phyloP scores from a whole-genome alignment of 176 grass and related monocot genomes.

The Pontederia paniculata region DNA sequence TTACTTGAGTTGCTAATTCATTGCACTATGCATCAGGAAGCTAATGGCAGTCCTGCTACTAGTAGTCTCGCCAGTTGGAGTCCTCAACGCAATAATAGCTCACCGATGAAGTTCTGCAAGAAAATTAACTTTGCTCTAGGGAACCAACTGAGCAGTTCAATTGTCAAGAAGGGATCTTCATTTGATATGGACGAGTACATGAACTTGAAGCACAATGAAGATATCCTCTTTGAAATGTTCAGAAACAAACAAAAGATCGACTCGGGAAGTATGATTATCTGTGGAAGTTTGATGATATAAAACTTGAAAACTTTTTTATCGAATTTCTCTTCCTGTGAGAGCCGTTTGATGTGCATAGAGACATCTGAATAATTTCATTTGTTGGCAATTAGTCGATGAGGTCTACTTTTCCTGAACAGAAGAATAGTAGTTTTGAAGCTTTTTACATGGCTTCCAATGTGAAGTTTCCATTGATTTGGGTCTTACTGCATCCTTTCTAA shows the following conservation, averaged over 20 bases:
- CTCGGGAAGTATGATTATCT: constrained; percentile 51
- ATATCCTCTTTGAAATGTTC: constrained; percentile 50
- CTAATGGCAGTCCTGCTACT: constrained; percentile 18
- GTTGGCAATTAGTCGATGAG: too few species aligned
- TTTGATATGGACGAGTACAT: constrained; percentile 74
- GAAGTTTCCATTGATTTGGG: too few species aligned
- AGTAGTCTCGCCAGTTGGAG: constrained; percentile 84
- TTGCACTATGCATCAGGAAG: constrained; percentile 29
- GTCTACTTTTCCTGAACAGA: too few species aligned
- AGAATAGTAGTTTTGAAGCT: too few species aligned
- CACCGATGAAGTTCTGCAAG: constrained; percentile 18
- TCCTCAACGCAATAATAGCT: constrained; percentile 33
- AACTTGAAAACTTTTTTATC: too few species aligned
- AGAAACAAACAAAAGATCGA: constrained; percentile 48
- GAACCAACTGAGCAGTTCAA: constrained; percentile 18
- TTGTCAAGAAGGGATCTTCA: constrained; percentile 11
- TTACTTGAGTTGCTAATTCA: not conserved
- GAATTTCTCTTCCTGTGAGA: too few species aligned
- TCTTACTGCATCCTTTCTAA: too few species aligned
- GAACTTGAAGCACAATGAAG: constrained; percentile 39
- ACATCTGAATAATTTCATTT: too few species aligned
- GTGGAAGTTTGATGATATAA: constrained; percentile 22
- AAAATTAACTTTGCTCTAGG: constrained; percentile 24
- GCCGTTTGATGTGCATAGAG: too few species aligned
- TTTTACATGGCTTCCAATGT: too few species aligned